Evolutionary conservation across 1,284 basidiomycete species (phyloP).

Genomic region (Laetiporus sulphureus): DNA sequence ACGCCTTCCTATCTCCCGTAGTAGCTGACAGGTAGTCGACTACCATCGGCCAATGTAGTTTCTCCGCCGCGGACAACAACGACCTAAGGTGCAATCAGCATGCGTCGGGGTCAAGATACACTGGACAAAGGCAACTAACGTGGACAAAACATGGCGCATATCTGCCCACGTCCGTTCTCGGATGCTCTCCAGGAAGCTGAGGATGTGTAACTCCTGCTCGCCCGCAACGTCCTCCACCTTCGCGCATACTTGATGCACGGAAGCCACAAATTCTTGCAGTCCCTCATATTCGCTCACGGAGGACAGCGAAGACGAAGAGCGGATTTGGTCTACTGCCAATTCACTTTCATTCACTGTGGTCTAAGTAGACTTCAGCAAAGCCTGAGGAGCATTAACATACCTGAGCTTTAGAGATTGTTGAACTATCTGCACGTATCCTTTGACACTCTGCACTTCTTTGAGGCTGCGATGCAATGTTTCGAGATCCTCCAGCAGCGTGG

Average conservation of each 20-base stretch:
- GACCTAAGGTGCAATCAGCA: slow-evolving; percentile 33
- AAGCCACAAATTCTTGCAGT: slow-evolving; percentile 53
- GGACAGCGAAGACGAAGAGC: slow-evolving; percentile 29
- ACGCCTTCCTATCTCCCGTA: slow-evolving; percentile 46
- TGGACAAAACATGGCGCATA: slow-evolving; percentile 58
- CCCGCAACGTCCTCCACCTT: slow-evolving; percentile 39
- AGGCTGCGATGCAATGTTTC: slow-evolving; percentile 69
- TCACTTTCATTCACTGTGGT: slow-evolving; percentile 38
- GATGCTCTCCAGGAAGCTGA: slow-evolving; percentile 51
- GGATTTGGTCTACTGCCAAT: slow-evolving; percentile 43
- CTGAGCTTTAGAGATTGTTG: slow-evolving; percentile 67
- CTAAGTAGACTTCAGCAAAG: slow-evolving; percentile 1
- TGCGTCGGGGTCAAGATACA: not conserved
- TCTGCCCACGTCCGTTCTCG: slow-evolving; percentile 67
- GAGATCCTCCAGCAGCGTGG: slow-evolving; percentile 75
- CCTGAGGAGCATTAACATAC: slow-evolving; percentile 36
- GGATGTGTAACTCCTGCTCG: slow-evolving; percentile 45
- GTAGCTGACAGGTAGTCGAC: slow-evolving; percentile 55
- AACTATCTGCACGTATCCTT: slow-evolving; percentile 70
- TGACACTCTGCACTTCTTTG: slow-evolving; percentile 68
- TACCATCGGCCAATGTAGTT: slow-evolving; percentile 74
- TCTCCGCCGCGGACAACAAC: slow-evolving; percentile 60
- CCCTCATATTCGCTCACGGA: slow-evolving; percentile 53
- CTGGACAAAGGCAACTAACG: slow-evolving; percentile 36
- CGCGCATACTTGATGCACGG: slow-evolving; percentile 36